Conservation (phyloP, 2,329 filamentous ascomycete species). For the Aspergillus clavatus region DNA sequence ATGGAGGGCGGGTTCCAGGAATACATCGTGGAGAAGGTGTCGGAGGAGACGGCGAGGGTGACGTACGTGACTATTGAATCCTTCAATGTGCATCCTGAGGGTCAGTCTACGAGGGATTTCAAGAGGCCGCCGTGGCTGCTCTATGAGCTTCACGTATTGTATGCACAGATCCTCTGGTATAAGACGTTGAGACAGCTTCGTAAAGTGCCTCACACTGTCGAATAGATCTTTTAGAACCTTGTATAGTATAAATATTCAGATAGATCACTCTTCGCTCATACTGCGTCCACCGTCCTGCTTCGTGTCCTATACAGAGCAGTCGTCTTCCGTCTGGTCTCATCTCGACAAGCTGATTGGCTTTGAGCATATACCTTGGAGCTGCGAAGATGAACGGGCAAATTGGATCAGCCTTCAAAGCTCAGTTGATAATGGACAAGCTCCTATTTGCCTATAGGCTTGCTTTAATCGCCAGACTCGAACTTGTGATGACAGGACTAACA, state of each 20-base stretch:
- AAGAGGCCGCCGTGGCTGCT: conserved; percentile 6
- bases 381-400: too few species aligned
- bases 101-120: conserved; percentile 1
- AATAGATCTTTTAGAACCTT: neutral
- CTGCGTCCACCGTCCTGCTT: neutral
- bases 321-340: too few species aligned
- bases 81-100: conserved; percentile 4
- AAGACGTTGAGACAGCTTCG: neutral
- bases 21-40: conserved; percentile 6
- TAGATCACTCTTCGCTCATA: neutral
- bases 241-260: neutral
- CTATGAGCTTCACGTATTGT: conserved; percentile 11
- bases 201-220: neutral
- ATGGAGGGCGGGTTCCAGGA: conserved; percentile 14
- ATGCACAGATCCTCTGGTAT: conserved; percentile 6
- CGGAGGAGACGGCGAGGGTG: conserved; percentile 6
- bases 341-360: too few species aligned
- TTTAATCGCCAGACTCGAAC: too few species aligned
- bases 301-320: neutral
- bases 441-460: too few species aligned
- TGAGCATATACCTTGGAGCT: too few species aligned
- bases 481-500: too few species aligned
- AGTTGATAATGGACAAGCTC: too few species aligned
- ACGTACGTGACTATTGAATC: conserved; percentile 8
- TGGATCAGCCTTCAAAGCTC: too few species aligned